Percentiles rank a stretch among this genome's conserved stretches.
Evolutionary conservation across 1,284 basidiomycete species (phyloP).

Genomic region (Papiliotrema laurentii): DNA sequence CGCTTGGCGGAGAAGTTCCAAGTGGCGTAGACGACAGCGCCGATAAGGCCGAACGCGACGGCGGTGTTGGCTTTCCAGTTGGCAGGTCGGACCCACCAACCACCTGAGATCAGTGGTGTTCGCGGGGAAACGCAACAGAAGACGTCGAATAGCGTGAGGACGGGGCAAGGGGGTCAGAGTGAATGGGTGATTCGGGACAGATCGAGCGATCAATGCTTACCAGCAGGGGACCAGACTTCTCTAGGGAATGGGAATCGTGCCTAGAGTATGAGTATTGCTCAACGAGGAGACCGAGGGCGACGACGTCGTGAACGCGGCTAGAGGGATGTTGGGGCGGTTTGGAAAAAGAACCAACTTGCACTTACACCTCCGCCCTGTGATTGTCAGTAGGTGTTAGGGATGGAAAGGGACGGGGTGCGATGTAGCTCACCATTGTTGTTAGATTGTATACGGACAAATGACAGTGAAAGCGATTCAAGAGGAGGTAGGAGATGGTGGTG

Average conservation of each 20-base stretch:
- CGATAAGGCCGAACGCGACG: constrained; percentile 50
- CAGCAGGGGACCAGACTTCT: constrained; percentile 55
- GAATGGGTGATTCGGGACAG: background rate
- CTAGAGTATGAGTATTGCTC: constrained; percentile 13
- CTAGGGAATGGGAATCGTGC: constrained; percentile 56
- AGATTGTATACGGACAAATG: background rate
- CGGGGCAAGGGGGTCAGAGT: too few species aligned
- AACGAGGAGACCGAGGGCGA: background rate
- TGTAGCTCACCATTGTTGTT: constrained; percentile 1
- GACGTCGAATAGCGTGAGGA: background rate
- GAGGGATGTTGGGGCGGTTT: background rate
- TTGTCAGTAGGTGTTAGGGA: background rate
- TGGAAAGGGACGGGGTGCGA: background rate
- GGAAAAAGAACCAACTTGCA: background rate
- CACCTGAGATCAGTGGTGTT: constrained; percentile 38
- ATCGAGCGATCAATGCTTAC: constrained; percentile 13
- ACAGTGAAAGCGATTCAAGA: background rate
- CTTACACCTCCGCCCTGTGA: constrained; percentile 10
- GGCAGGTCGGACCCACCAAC: constrained; percentile 56
- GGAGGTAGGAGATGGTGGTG: background rate
- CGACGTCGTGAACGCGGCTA: background rate
- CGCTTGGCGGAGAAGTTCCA: constrained; percentile 52
- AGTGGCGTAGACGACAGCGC: constrained; percentile 49
- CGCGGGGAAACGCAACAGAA: background rate
- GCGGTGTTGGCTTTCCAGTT: constrained; percentile 56